Conservation (phyloP, 495 filamentous ascomycete species). For the Cladorrhinum samala region DNA sequence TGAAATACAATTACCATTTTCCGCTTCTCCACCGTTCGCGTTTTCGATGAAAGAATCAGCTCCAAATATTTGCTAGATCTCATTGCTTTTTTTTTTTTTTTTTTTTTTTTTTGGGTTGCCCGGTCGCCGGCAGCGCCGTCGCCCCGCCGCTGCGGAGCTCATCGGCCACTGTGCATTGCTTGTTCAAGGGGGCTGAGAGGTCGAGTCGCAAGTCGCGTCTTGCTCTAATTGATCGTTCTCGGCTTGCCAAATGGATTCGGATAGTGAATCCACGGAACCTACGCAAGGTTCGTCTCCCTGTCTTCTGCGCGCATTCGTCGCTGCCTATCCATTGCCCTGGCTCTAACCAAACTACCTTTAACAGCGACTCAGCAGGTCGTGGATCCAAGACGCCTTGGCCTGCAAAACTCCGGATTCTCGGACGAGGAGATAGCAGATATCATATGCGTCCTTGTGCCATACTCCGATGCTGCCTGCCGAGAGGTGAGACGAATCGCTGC, state of each 20-base stretch:
- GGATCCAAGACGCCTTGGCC: conserved; percentile 71
- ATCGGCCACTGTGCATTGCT: background rate
- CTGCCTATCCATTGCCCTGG: background rate
- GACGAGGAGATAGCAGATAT: conserved; percentile 81
- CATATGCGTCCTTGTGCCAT: conserved; percentile 80
- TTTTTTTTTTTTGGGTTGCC: background rate
- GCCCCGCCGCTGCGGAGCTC: conserved; percentile 8
- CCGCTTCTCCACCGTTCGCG: background rate
- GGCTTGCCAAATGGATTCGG: conserved; percentile 22
- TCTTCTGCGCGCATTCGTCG: background rate
- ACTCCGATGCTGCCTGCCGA: conserved; percentile 60
- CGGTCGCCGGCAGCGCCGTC: conserved; percentile 1
- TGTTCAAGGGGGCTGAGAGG: background rate
- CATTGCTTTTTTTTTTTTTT: background rate
- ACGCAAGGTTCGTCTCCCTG: conserved; percentile 23
- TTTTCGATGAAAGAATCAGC: conserved; percentile 4
- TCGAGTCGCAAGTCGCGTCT: background rate
- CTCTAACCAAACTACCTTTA: conserved; percentile 20
- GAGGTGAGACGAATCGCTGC: conserved; percentile 54
- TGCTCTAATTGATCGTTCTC: background rate
- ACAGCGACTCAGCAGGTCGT: conserved; percentile 70
- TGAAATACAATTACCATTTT: no score
- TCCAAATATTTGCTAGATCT: background rate
- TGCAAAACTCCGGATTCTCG: conserved; percentile 68
- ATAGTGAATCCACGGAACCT: conserved; percentile 14